Conservation (phyloP, 2,329 filamentous ascomycete genomes). For the Chaetomium globosum region DNA sequence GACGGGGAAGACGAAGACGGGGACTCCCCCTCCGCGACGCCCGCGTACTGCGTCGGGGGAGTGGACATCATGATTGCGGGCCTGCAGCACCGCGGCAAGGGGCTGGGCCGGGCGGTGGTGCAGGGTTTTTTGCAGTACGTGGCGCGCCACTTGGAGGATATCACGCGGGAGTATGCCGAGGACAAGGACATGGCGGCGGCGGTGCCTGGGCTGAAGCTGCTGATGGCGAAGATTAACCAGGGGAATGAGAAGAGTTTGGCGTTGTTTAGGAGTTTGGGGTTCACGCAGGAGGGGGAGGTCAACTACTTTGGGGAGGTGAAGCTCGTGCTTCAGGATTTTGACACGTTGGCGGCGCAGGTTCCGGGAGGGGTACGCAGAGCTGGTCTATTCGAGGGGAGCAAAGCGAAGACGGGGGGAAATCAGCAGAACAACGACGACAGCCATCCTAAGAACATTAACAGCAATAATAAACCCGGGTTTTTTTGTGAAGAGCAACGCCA, state of each 20-base stretch:
- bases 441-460: no score
- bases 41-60: slow-evolving; percentile 61
- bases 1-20: slow-evolving; percentile 49
- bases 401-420: neutral
- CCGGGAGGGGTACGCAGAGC: slow-evolving; percentile 35
- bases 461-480: slow-evolving; percentile 10
- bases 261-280: slow-evolving; percentile 57
- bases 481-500: slow-evolving; percentile 4
- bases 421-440: neutral
- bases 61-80: slow-evolving; percentile 85
- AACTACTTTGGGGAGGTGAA: slow-evolving; percentile 65
- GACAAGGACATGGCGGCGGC: slow-evolving; percentile 13
- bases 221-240: slow-evolving; percentile 55
- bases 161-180: slow-evolving; percentile 60
- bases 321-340: slow-evolving; percentile 47
- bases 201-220: slow-evolving; percentile 34
- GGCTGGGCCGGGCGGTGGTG: slow-evolving; percentile 67
- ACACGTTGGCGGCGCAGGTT: slow-evolving; percentile 14
- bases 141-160: slow-evolving; percentile 50
- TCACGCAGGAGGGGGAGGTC: slow-evolving; percentile 53
- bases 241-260: slow-evolving; percentile 55
- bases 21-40: slow-evolving; percentile 13
- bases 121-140: slow-evolving; percentile 72
- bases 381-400: slow-evolving; percentile 33
- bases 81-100: slow-evolving; percentile 58